Evolutionary conservation across 305 asterid genomes (phyloP).

Genomic region (Solanum chacoense): DNA sequence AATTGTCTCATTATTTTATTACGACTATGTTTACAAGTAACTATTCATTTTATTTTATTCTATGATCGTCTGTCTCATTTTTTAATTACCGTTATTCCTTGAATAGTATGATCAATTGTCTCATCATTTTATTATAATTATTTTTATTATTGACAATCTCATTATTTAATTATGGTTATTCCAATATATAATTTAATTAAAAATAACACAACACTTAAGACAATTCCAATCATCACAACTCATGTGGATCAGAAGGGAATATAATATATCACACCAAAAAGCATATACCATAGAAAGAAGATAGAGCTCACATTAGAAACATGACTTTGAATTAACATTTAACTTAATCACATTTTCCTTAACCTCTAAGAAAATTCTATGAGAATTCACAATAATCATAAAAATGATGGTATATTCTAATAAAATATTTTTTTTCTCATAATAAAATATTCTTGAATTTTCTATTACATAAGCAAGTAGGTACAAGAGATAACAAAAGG

Average conservation of each 20-base stretch:
- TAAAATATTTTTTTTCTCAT: too few species aligned
- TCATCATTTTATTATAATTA: background rate
- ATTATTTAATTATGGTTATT: background rate
- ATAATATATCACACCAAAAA: background rate
- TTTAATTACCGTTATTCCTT: background rate
- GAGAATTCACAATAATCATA: background rate
- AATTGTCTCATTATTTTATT: background rate
- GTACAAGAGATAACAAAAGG: background rate
- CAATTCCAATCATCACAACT: background rate
- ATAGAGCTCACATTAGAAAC: background rate
- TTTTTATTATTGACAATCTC: background rate
- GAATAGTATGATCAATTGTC: background rate
- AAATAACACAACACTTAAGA: background rate
- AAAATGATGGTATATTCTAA: background rate
- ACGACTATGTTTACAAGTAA: background rate
- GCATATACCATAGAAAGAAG: background rate
- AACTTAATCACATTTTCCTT: background rate
- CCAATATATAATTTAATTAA: background rate
- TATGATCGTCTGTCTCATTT: background rate
- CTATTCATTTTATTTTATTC: background rate
- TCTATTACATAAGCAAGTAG: background rate
- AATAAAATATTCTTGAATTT: background rate
- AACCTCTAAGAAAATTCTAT: background rate
- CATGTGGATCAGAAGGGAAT: background rate
- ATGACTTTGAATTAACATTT: background rate